These are phyloP conservation scores for Hebeloma cylindrosporum DNA, from an alignment of 768 basidiomycete genomes.

Conservation along the genomic window DNA sequence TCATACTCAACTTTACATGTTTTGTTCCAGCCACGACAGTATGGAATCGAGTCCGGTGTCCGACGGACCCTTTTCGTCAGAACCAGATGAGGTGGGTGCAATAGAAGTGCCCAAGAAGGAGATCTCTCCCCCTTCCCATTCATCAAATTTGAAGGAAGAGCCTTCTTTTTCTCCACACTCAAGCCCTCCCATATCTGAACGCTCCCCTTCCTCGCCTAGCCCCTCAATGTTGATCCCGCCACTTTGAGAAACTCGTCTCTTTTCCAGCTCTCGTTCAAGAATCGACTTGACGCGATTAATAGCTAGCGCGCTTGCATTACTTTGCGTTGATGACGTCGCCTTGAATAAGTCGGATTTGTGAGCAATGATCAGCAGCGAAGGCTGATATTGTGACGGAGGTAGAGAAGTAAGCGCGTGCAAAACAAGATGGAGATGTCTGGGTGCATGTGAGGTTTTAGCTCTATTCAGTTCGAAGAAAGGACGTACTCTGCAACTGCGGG, in stretches of 20 bases:
- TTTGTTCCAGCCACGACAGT: conserved; percentile 48
- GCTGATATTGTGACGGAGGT: conserved; percentile 65
- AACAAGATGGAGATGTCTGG: conserved; percentile 72
- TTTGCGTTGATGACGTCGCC: conserved; percentile 36
- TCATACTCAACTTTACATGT: conserved; percentile 34
- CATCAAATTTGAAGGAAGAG: conserved; percentile 66
- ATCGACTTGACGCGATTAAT: conserved; percentile 71
- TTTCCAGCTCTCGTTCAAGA: conserved; percentile 84
- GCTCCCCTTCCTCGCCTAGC: conserved; percentile 67
- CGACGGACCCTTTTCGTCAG: conserved; percentile 36
- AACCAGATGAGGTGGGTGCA: conserved; percentile 21
- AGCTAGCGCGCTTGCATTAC: conserved; percentile 46
- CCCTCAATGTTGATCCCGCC: conserved; percentile 72
- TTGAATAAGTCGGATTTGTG: conserved; percentile 79
- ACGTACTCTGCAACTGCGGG: conserved; percentile 79
- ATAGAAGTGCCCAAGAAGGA: conserved; percentile 63
- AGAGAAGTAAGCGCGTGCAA: conserved; percentile 70
- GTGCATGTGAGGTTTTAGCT: conserved; percentile 9
- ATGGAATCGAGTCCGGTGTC: conserved; percentile 43
- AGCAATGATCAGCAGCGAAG: conserved; percentile 65
- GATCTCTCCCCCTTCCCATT: conserved; percentile 87
- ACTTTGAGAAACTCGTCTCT: conserved; percentile 61
- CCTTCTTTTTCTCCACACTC: conserved; percentile 60
- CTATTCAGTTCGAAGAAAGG: too few species aligned
- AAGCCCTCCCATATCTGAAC: conserved; percentile 68